Evolutionary conservation across 495 filamentous ascomycete genomes (phyloP), one percentile per base, ranked within the genome.

Genomic region (Xylaria flabelliformis): DNA sequence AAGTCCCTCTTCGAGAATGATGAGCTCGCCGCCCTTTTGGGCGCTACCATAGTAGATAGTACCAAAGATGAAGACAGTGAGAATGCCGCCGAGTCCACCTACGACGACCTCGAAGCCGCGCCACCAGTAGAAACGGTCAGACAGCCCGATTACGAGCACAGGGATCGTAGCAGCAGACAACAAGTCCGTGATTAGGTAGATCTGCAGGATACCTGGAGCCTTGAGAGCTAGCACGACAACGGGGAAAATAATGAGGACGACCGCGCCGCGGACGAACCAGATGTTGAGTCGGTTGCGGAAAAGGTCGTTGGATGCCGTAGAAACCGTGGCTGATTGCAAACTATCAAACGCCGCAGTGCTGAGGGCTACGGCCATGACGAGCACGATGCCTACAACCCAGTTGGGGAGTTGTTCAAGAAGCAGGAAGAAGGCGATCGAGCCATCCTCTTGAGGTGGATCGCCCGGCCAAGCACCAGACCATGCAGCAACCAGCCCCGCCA

Each of bases 41-140:
- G 90, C 88, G 74, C 89, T 86, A 29, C 88, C 90, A 74, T 88
- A 87, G 81, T 91, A 94, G 42, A 93, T 85, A 3, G 89, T 86
- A 8, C 92, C 92, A 74, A 93, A 94, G 71, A 94, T 83, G 80
- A 93, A 94, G 46, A 94, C 90, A 1, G 89, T 91, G 42, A 94
- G 79, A 55, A 94, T 84, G 2, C 92, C 92, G 3, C 92, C 92
- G 0, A 93, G 78, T 0, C 91, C 90, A 50, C 91, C 92, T 53
- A 91, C 82, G 29, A 93, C 84, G 51, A 93, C 90, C 72, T 94
- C 92, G 73, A 92, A 90, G 13, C 92, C 92, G 19, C 90, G 85
- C 88, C 91, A 91, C 83, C 87, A 93, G 80, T 92, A 93, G 79
- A 84, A 88, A 3, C 74, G 74, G 46, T 90, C 86, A 41, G 79